A percentile compares a stretch with the other conserved stretches of the same genome.
Evolutionary conservation across 768 basidiomycete species (phyloP).

Genomic region (Suillus hirtellus): DNA sequence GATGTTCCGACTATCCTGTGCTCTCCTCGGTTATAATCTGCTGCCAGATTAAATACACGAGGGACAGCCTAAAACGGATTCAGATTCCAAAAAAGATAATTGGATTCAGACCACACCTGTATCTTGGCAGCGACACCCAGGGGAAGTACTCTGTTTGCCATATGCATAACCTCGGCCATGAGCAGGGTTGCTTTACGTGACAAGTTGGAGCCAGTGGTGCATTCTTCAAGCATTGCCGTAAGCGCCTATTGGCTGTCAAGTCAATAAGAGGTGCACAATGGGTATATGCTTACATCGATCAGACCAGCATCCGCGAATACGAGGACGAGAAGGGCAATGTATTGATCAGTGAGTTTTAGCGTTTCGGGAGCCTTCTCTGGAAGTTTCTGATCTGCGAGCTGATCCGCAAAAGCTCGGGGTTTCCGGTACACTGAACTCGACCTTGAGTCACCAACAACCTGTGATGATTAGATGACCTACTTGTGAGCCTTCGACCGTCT

Average conservation of each 20-base stretch:
- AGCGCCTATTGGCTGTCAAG: constrained; percentile 58
- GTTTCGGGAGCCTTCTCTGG: constrained; percentile 53
- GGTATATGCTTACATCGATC: constrained; percentile 63
- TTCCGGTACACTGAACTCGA: constrained; percentile 63
- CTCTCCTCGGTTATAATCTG: constrained; percentile 74
- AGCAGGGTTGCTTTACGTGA: constrained; percentile 88
- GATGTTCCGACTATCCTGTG: constrained; percentile 82
- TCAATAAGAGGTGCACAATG: not conserved
- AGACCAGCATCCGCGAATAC: constrained; percentile 88
- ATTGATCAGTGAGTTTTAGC: constrained; percentile 89
- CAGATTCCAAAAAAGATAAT: constrained; percentile 4
- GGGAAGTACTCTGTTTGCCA: constrained; percentile 86
- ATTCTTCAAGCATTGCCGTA: constrained; percentile 81
- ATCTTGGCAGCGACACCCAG: constrained; percentile 77
- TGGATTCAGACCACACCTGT: constrained; percentile 53
- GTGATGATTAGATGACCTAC: constrained; percentile 43
- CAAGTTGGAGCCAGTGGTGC: constrained; percentile 66
- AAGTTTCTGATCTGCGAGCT: constrained; percentile 35
- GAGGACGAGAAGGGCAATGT: constrained; percentile 79
- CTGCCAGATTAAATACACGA: constrained; percentile 80
- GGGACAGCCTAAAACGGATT: constrained; percentile 67
- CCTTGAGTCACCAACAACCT: constrained; percentile 3
- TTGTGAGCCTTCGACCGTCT: constrained; percentile 82
- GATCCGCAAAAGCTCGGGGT: constrained; percentile 40
- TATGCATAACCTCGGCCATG: constrained; percentile 87